Evolutionary conservation across 2,329 filamentous ascomycete species (phyloP).

Genomic region (Epichloe festucae): DNA sequence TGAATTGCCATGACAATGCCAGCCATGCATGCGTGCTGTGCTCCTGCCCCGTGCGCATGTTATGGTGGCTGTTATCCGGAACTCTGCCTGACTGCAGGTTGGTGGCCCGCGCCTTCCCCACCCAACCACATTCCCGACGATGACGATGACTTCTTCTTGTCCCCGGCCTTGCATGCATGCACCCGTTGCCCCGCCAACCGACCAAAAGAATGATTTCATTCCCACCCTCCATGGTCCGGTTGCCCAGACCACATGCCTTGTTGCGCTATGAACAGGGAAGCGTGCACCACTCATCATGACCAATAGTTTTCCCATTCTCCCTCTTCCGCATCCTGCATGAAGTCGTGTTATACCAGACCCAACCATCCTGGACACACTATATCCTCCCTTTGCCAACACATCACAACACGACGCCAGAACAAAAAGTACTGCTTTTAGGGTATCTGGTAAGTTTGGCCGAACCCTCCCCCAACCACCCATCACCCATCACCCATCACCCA

Average conservation of each 20-base stretch:
- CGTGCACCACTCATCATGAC: not conserved
- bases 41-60: no score
- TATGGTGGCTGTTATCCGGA: not conserved
- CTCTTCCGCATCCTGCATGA: not conserved
- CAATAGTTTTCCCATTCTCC: not conserved
- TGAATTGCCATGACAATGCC: not conserved
- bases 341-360: not conserved
- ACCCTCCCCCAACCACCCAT: no score
- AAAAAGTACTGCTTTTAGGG: no score
- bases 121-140: slow-evolving; percentile 4
- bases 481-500: no score
- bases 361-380: not conserved
- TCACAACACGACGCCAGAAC: not conserved
- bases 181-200: slow-evolving; percentile 16
- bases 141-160: not conserved
- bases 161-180: not conserved
- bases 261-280: not conserved
- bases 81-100: not conserved
- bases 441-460: not conserved
- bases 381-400: not conserved
- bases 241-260: not conserved
- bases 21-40: not conserved
- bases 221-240: slow-evolving; percentile 7
- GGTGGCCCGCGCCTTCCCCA: not conserved
- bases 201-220: slow-evolving; percentile 6